These are phyloP conservation scores for Phyllosticta citriasiana DNA, from an alignment of 2,329 filamentous ascomycete genomes.

Conservation along the genomic window DNA sequence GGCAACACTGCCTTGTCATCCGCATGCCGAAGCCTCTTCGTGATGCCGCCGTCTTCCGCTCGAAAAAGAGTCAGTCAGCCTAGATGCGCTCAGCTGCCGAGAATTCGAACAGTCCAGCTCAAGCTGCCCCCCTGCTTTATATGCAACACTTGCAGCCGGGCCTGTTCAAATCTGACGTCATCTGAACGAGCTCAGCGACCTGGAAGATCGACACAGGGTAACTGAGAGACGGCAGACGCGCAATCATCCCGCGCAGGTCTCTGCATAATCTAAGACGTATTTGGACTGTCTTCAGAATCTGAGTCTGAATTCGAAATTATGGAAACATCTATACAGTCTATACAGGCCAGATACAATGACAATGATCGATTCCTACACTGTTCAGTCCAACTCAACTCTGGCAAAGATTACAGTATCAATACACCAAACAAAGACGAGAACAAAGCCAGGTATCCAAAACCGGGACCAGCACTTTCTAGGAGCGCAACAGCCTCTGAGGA, in stretches of 20 bases:
- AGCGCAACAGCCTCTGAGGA: neutral
- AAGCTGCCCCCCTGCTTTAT: neutral
- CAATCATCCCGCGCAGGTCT: neutral
- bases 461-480: neutral
- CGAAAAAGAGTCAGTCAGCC: neutral
- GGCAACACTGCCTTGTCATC: neutral
- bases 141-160: neutral
- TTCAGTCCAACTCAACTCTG: neutral
- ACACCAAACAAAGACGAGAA: neutral
- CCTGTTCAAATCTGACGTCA: neutral
- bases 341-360: neutral
- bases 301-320: neutral
- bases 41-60: neutral
- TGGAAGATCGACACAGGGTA: neutral
- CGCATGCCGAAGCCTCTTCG: neutral
- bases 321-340: neutral
- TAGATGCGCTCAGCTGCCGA: neutral
- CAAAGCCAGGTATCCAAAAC: neutral
- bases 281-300: neutral
- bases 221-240: neutral
- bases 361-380: neutral
- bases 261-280: neutral
- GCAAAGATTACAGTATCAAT: neutral
- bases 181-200: neutral
- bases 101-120: neutral